Percentiles rank a stretch among this genome's conserved stretches.
Evolutionary conservation across 805 yeast genomes (phyloP).

Genomic region (Helenozyma rhizophorensis): DNA sequence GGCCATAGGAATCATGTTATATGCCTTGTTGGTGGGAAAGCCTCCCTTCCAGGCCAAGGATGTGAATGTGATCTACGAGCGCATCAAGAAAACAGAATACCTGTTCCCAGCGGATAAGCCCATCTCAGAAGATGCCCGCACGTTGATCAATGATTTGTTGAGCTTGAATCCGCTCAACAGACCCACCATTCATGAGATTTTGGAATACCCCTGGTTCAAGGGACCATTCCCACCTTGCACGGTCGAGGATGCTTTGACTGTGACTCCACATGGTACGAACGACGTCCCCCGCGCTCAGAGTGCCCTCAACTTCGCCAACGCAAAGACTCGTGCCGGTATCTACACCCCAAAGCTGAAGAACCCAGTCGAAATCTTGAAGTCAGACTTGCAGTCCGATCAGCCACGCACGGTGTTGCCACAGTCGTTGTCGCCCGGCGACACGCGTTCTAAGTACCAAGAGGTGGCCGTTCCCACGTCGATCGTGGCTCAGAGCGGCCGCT

Average conservation of each 20-base stretch:
- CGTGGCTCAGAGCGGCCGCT: constrained; percentile 19
- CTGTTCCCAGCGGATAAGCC: constrained; percentile 68
- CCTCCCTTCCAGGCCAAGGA: constrained; percentile 98
- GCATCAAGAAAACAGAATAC: constrained; percentile 81
- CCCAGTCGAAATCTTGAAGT: constrained; percentile 66
- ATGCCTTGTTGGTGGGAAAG: constrained; percentile 85
- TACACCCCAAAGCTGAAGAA: constrained; percentile 48
- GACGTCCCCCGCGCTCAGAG: constrained; percentile 59
- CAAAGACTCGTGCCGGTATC: constrained; percentile 63
- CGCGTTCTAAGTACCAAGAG: constrained; percentile 81
- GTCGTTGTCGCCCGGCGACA: constrained; percentile 89
- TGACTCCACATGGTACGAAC: constrained; percentile 55
- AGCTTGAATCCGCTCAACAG: constrained; percentile 75
- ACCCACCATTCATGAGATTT: constrained; percentile 74
- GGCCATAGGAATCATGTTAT: constrained; percentile 97
- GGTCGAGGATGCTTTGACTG: constrained; percentile 56
- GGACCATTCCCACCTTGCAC: constrained; percentile 78
- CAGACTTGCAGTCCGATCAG: constrained; percentile 66
- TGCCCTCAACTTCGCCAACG: constrained; percentile 58
- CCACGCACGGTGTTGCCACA: constrained; percentile 74
- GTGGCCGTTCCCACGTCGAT: constrained; percentile 38
- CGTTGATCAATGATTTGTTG: constrained; percentile 67
- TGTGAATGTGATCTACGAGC: constrained; percentile 85
- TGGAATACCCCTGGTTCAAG: constrained; percentile 81
- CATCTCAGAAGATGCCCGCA: constrained; percentile 68